Evolutionary conservation across 805 yeast species (phyloP).

Genomic region (Maudiozyma turicensis): DNA sequence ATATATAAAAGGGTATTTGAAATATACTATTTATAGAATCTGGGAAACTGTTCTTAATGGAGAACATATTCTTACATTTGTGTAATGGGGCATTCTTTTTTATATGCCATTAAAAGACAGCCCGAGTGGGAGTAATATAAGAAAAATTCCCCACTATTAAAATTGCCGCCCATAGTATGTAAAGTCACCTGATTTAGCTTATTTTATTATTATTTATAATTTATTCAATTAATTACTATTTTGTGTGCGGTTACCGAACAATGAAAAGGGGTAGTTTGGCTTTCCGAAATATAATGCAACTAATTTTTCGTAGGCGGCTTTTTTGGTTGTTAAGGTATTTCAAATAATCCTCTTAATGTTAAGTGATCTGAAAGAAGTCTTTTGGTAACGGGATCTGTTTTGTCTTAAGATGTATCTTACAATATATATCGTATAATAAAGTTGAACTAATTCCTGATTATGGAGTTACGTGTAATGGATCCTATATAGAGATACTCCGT

Average conservation of each 20-base stretch:
- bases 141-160: not conserved
- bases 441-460: no score
- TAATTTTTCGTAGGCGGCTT: no score
- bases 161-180: not conserved
- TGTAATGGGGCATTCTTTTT: not conserved
- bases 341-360: no score
- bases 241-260: not conserved
- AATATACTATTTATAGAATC: not conserved
- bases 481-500: no score
- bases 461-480: no score
- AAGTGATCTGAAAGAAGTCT: no score
- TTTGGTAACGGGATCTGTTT: no score
- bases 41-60: not conserved
- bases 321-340: no score
- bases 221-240: not conserved
- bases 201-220: not conserved
- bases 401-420: no score
- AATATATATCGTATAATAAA: no score
- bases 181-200: not conserved
- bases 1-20: not conserved
- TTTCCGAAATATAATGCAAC: no score
- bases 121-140: not conserved
- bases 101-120: not conserved
- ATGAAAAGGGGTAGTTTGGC: not conserved
- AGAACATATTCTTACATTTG: not conserved